Base-by-base conservation (phyloP, 2,329 filamentous ascomycete genomes). In the Aspergillus udagawae region DNA sequence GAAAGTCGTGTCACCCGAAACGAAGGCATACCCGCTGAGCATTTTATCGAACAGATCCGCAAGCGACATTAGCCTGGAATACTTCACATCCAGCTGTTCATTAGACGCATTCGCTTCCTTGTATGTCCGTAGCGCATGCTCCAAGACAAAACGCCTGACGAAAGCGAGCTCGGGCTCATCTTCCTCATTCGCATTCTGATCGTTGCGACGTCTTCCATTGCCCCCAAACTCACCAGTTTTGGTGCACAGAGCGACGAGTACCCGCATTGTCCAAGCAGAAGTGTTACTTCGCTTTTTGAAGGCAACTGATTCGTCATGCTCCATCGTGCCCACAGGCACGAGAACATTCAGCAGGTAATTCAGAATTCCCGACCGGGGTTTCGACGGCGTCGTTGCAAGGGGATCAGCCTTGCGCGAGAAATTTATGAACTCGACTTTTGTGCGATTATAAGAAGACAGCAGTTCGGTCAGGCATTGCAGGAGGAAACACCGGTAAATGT, bases 341-440 rank as follows among this genome's bases (percentile, higher is more conserved):
- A 99, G 80, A 58, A 89, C 89, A 65, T 90, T 92, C 51, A 99
- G 84, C 38, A 99, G 82, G 69, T 99, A 99, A 73, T 97, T 97
- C 61, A 99, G 80, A 47, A 97, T 89, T 61, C 90, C 92, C 10
- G 93, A 92, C 44, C 94, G 87, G 55, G 94, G 94, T 74, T 97
- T 97, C 17, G 95, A 92, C 4, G 94, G 94, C 1, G 94, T 97
- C 54, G 86, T 87, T 10, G 88, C 88, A 65, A 91, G 88, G 48
- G 91, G 83, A 49, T 93, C 91, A 6, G 91, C 88, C 69, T 92
- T 96, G 59, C 93, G 88, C 64, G 95, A 97, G 78, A 97, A 99
- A 73, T 97, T 97, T 79, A 99, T 97, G 71, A 99, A 97, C 71
- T 99, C 95, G 47, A 99, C 86, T 80, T 99, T 99, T 8, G 92